Conservation (phyloP, 164 flowering plant genomes). For the Litsea cubeba region DNA sequence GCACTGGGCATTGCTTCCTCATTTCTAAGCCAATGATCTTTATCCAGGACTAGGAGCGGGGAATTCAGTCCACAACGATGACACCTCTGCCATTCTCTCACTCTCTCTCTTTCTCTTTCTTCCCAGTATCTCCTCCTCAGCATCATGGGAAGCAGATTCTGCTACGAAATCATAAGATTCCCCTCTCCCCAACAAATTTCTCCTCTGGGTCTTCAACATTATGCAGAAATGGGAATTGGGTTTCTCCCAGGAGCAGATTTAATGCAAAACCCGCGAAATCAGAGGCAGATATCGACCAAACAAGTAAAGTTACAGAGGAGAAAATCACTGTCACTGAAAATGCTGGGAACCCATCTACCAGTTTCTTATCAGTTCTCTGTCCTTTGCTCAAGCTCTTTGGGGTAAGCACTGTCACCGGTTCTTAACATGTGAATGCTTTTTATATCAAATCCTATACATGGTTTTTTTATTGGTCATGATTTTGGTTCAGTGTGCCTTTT, state of each 20-base stretch:
- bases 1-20: too few relatives aligned
- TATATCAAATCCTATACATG: too few relatives aligned
- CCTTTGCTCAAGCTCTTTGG: slow-evolving; percentile 60
- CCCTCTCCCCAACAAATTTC: not conserved
- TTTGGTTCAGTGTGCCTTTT: too few relatives aligned
- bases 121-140: not conserved
- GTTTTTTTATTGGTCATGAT: too few relatives aligned
- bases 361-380: slow-evolving; percentile 52
- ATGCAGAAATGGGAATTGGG: slow-evolving; percentile 14
- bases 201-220: slow-evolving; percentile 12
- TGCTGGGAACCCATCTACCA: slow-evolving; percentile 28
- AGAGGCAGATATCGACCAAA: slow-evolving; percentile 14
- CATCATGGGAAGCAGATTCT: too few relatives aligned
- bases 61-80: not conserved
- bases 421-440: not conserved
- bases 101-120: not conserved
- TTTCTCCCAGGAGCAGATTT: slow-evolving; percentile 15
- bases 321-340: slow-evolving; percentile 9
- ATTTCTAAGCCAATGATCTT: too few relatives aligned
- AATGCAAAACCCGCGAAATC: slow-evolving; percentile 21
- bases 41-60: too few relatives aligned
- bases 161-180: not conserved
- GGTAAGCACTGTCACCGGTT: slow-evolving; percentile 20
- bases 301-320: slow-evolving; percentile 4
- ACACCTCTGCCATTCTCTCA: not conserved